Base-by-base conservation (phyloP, 2,329 filamentous ascomycete genomes). In the Fusarium virguliforme region DNA sequence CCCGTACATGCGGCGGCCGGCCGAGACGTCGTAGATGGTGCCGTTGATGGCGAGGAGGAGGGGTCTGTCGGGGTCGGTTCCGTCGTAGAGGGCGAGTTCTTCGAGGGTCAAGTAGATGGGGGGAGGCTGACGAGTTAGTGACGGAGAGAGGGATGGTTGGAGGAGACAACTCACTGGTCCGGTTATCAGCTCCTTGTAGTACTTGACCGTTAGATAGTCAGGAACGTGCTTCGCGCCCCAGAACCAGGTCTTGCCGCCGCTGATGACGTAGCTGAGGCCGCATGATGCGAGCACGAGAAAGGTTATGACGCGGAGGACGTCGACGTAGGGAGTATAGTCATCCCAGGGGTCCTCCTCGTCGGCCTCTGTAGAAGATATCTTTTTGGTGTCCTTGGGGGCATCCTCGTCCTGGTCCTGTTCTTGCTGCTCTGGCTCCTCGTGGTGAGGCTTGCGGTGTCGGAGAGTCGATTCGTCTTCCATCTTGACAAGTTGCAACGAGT, bases 11-110 rank as follows among this genome's bases (percentile, higher is more conserved):
- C 87, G 81, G 74, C 88, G 85, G 60, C 90, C 90, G 32, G 86
- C 82, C n/a, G 89, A 88, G 41, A 97, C 94, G 81, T 97, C 94
- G 86, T 92, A 96, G 82, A 97, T 93, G 64, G 90, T 93, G 77
- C 92, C 91, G 84, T 96, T 95, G 76, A 99, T 90, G 69, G 94
- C 94, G 62, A 99, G 88, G 84, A 97, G 97, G 79, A 98, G 89
- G 7, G 96, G 96, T 65, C 92, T 90, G 8, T 82, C 80, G 9
- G 90, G 84, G 81, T 97, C 90, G 64, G 84, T 87, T 83, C 96
- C 97, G 82, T 97, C 91, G 86, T 92, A 97, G 56, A 84, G 80
- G 50, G 87, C 80, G 54, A 99, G 90, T 80, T 98, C 86, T 22
- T 86, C 84, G 62, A 92, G 91, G 1, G 94, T 97, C 40, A 98